These are phyloP conservation scores for Spergularia azorica DNA, from an alignment of 179 eudicot genomes.

Conservation along the genomic window DNA sequence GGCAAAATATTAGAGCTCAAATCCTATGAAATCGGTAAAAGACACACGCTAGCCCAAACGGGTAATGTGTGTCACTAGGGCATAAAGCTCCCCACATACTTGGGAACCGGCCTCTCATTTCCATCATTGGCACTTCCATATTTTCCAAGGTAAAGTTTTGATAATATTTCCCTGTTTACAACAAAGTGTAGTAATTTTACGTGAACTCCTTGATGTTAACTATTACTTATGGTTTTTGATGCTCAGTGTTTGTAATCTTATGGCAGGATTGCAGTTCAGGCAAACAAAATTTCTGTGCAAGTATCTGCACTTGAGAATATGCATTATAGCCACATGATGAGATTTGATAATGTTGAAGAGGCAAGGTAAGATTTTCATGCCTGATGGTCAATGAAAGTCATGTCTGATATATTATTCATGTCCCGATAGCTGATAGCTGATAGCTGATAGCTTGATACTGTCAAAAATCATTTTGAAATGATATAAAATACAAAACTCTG, in stretches of 20 bases:
- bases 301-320: slow-evolving; percentile 86
- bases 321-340: slow-evolving; percentile 92
- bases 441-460: no score
- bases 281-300: slow-evolving; percentile 58
- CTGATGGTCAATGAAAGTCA: slow-evolving; percentile 1
- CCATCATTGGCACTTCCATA: neutral
- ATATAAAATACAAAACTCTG: neutral
- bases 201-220: neutral
- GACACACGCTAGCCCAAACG: no score
- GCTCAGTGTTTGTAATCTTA: slow-evolving; percentile 26
- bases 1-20: no score
- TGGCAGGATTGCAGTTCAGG: slow-evolving; percentile 76
- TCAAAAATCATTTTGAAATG: neutral
- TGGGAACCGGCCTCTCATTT: neutral
- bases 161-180: neutral
- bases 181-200: neutral
- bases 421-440: neutral
- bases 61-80: no score
- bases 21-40: no score
- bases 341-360: slow-evolving; percentile 84
- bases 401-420: neutral
- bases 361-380: slow-evolving; percentile 62
- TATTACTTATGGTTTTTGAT: neutral
- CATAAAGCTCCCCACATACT: no score
- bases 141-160: neutral